Evolutionary conservation across 257 asterid species (phyloP).

Genomic region (Solanum gandarillasii): DNA sequence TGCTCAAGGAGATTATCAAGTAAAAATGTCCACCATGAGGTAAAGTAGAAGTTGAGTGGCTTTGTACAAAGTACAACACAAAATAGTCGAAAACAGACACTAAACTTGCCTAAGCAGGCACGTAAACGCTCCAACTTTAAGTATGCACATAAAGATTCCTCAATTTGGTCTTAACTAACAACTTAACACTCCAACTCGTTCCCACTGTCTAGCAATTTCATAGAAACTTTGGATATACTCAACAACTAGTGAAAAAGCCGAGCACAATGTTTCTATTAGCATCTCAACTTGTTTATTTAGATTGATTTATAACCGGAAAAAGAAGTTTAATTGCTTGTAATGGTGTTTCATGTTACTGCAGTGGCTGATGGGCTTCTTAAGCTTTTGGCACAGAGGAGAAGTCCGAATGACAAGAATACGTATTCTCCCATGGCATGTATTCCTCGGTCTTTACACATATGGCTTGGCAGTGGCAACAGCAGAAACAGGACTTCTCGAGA

Average conservation of each 20-base stretch:
- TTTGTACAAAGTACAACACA: not conserved
- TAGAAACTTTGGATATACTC: not conserved
- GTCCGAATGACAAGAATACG: constrained; percentile 39
- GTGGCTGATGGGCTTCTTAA: constrained; percentile 71
- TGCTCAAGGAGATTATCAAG: not conserved
- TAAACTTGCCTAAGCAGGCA: not conserved
- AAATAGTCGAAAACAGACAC: not conserved
- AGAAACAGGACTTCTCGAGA: constrained; percentile 80
- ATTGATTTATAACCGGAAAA: not conserved
- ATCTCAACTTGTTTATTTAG: not conserved
- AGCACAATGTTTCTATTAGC: not conserved
- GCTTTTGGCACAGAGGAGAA: constrained; percentile 82
- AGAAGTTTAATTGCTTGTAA: not conserved
- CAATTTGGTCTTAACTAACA: not conserved
- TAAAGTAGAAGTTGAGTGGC: not conserved
- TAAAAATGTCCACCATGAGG: not conserved
- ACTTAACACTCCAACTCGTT: not conserved
- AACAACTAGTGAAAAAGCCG: accelerated
- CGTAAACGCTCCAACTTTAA: not conserved
- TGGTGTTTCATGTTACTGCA: constrained; percentile 18
- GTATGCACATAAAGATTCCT: not conserved
- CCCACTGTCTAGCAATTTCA: not conserved
- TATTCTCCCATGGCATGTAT: constrained; percentile 77
- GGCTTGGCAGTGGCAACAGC: constrained; percentile 77
- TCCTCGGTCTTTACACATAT: constrained; percentile 73